phyloP scores from a whole-genome alignment of 331 rosid genomes.

The Quercus tomentella region DNA sequence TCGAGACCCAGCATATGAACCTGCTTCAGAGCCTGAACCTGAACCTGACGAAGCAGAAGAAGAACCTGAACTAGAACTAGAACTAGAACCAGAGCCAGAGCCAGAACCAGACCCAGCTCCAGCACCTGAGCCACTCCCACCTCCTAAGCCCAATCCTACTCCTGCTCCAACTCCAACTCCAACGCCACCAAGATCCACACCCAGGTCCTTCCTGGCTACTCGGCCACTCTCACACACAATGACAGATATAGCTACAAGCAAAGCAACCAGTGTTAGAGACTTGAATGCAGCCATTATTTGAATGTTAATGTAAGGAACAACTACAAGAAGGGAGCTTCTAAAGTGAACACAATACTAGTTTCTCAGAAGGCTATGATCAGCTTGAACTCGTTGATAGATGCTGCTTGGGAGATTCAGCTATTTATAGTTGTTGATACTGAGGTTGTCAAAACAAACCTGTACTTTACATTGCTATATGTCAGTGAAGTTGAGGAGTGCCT shows the following conservation, averaged over 20 bases:
- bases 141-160: slow-evolving; percentile 23
- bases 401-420: slow-evolving; percentile 6
- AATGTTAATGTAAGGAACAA: not conserved
- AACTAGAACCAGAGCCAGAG: slow-evolving; percentile 46
- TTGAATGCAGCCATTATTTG: slow-evolving; percentile 32
- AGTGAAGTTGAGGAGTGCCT: no score
- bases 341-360: not conserved
- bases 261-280: slow-evolving; percentile 30
- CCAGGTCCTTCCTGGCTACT: slow-evolving; percentile 65
- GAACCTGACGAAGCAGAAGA: slow-evolving; percentile 44
- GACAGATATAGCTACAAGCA: slow-evolving; percentile 44
- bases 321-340: not conserved
- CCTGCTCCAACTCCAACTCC: slow-evolving; percentile 73
- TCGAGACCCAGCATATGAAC: slow-evolving; percentile 8
- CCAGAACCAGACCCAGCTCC: slow-evolving; percentile 57
- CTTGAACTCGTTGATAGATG: no score
- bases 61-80: slow-evolving; percentile 45
- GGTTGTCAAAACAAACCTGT: not conserved
- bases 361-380: not conserved
- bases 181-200: slow-evolving; percentile 69
- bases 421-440: slow-evolving; percentile 24
- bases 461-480: not conserved
- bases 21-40: slow-evolving; percentile 25
- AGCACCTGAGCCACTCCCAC: slow-evolving; percentile 45
- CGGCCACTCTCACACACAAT: slow-evolving; percentile 44